Evolutionary conservation across 352 stramenopile genomes (phyloP), one percentile per base, ranked within the genome.

Genomic region (Phytopythium delawarense): DNA sequence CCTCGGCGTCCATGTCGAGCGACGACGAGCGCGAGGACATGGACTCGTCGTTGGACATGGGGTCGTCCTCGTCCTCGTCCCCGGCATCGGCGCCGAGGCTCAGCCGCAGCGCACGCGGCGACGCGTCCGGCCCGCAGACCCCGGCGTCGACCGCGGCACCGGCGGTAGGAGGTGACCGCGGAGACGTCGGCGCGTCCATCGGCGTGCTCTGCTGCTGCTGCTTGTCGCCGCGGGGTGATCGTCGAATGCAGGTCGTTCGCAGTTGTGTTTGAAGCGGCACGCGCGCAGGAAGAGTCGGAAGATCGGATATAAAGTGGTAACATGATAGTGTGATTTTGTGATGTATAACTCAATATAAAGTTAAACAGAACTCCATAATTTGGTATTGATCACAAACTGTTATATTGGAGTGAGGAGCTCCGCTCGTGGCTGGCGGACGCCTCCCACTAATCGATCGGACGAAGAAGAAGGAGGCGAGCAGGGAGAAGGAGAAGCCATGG

Each of bases 1-100:
- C 61, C 7, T 69, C 63, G 37, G 74, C 72, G 40, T 78, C 72
- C 32, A 78, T 73, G 39, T 71, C 74, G 12, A 82, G 53, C 28
- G 64, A 84, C 28, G 64, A 84, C 4, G 78, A 84, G 20, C 65
- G 69, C 30, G 76, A 85, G 21, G 64, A 75, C 78, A 87, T 87
- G 55, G 74, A 82, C 63, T 85, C 78, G 60, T 87, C 78, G 46
- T 82, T 75, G 5, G 77, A 86, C 77, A 86, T 86, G 68, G 63
- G 70, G 59, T 65, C 75, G 53, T 87, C 75, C 21, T 65, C 75
- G 53, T 87, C 75, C 21, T 60, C 67, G 23, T 32, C 28, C 28
- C 2, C 28, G 28, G 2, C 28, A 4, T 32, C 28, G 28, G 28
- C 28, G 35, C 8, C 35, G 35, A 40, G 28, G 3, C 63, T 67